Percentiles rank a stretch among this genome's conserved stretches.
Evolutionary conservation across 148 eudicot species (phyloP).

Genomic region (Simmondsia chinensis): DNA sequence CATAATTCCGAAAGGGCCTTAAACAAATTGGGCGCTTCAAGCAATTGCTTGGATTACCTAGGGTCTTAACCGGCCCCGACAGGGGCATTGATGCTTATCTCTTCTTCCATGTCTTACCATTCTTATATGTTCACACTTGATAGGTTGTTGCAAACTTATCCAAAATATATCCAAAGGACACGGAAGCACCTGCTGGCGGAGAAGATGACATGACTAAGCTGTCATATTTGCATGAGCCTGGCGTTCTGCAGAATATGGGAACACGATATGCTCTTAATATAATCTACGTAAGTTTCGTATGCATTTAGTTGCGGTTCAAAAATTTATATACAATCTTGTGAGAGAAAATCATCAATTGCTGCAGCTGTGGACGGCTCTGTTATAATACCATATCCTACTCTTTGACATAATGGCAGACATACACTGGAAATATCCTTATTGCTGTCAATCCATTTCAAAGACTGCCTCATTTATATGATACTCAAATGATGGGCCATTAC

Average conservation of each 20-base stretch:
- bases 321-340: slow-evolving; percentile 12
- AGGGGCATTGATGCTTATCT: too few relatives aligned
- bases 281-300: slow-evolving; percentile 65
- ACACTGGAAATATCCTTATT: slow-evolving; percentile 90
- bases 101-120: too few relatives aligned
- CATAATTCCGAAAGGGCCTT: too few relatives aligned
- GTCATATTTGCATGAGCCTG: slow-evolving; percentile 93
- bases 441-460: slow-evolving; percentile 97
- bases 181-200: slow-evolving; percentile 89
- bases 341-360: slow-evolving; percentile 23
- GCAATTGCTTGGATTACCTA: too few relatives aligned
- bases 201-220: slow-evolving; percentile 98
- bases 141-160: slow-evolving; percentile 47
- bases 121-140: too few relatives aligned
- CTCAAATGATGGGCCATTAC: slow-evolving; percentile 86
- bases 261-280: slow-evolving; percentile 70
- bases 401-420: slow-evolving; percentile 75
- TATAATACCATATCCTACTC: slow-evolving; percentile 35
- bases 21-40: too few relatives aligned
- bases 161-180: slow-evolving; percentile 65
- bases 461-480: slow-evolving; percentile 74
- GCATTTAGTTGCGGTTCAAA: slow-evolving; percentile 3
- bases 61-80: too few relatives aligned
- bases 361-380: slow-evolving; percentile 35
- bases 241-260: slow-evolving; percentile 75